Conservation (phyloP, 352 stramenopile species). For the Globisporangium radiosum region DNA sequence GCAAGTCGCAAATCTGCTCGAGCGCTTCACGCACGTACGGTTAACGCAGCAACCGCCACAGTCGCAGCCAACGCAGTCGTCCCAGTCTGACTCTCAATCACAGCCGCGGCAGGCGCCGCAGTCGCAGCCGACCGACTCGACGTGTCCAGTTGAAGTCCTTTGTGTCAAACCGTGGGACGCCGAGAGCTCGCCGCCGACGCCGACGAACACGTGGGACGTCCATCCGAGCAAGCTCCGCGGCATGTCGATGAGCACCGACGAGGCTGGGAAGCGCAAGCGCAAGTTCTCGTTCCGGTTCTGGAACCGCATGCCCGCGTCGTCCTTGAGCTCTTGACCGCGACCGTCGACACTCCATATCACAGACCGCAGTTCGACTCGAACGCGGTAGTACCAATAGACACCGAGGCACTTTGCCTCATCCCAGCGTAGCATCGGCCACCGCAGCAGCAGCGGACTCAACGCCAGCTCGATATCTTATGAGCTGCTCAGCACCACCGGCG, state of each 20-base stretch:
- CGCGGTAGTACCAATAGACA: background rate
- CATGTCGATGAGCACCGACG: constrained; percentile 48
- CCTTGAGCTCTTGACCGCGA: background rate
- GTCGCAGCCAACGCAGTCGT: constrained; percentile 8
- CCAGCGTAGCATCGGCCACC: background rate
- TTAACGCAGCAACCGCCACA: constrained; percentile 6
- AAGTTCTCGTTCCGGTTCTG: constrained; percentile 75
- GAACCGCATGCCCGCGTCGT: constrained; percentile 13
- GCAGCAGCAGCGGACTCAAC: background rate
- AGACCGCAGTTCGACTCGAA: too few relatives aligned
- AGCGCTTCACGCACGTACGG: constrained; percentile 52
- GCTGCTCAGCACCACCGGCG: background rate
- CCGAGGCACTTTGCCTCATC: constrained; percentile 1
- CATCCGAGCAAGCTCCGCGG: constrained; percentile 47
- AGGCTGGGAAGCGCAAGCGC: constrained; percentile 49
- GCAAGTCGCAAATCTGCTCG: constrained; percentile 53
- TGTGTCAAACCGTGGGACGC: constrained; percentile 17
- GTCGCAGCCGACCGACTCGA: constrained; percentile 4
- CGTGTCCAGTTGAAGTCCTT: constrained; percentile 13
- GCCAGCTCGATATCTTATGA: background rate
- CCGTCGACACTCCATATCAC: background rate
- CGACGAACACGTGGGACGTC: constrained; percentile 27
- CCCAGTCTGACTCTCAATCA: too few relatives aligned
- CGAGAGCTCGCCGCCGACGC: constrained; percentile 19
- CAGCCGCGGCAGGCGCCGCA: background rate